These are phyloP conservation scores for Neurospora sp. DNA, from an alignment of 2,329 filamentous ascomycete genomes.

Conservation along the genomic window DNA sequence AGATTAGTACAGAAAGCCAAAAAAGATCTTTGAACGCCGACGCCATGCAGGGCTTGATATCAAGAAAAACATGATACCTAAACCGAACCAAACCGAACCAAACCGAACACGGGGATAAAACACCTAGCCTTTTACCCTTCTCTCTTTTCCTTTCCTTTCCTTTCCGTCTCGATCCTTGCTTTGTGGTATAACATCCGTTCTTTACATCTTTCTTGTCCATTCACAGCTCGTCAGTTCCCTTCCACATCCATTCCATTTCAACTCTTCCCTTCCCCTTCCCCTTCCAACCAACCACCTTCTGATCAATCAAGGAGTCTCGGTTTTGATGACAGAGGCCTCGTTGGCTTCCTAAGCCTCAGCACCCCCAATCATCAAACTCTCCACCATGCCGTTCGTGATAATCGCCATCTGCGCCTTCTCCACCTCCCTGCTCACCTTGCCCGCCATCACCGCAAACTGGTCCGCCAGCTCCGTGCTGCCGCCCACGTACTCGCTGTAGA, in stretches of 20 bases:
- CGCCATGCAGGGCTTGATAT: background rate
- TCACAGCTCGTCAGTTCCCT: background rate
- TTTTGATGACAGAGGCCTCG: background rate
- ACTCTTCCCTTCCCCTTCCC: background rate
- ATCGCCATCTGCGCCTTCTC: constrained; percentile 77
- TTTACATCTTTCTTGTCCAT: background rate
- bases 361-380: constrained; percentile 49
- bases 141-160: background rate
- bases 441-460: constrained; percentile 58
- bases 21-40: background rate
- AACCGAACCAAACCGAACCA: background rate
- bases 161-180: background rate
- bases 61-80: background rate
- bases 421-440: constrained; percentile 64
- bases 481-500: constrained; percentile 74
- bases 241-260: background rate
- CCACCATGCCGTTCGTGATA: constrained; percentile 80
- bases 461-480: constrained; percentile 63
- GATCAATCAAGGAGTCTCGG: background rate
- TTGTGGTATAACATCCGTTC: background rate
- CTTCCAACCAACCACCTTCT: background rate
- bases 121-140: background rate
- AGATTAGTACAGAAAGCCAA: background rate
- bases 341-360: background rate
- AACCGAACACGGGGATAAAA: background rate